Conservation (phyloP, 331 rosid species). For the Prunus yedoensis region DNA sequence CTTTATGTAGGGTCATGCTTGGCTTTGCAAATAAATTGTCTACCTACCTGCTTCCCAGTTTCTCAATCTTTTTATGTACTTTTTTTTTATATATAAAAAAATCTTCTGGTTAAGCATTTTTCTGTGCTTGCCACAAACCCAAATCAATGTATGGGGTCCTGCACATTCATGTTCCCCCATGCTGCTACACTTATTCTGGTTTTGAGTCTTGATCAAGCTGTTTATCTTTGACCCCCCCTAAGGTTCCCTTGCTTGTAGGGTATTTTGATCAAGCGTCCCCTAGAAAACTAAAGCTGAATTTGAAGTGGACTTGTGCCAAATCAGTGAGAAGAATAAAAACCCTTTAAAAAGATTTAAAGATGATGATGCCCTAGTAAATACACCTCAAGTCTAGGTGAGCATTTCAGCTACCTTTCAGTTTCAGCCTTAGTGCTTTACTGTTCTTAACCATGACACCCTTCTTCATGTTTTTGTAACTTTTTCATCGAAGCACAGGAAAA, state of each 20-base stretch:
- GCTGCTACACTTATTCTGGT: not conserved
- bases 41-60: not conserved
- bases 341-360: not conserved
- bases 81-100: not conserved
- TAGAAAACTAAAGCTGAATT: conserved; percentile 16
- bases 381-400: not conserved
- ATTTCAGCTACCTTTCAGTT: not conserved
- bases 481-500: not conserved
- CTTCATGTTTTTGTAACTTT: not conserved
- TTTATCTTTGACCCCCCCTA: conserved; percentile 13
- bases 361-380: not conserved
- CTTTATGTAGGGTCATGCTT: conserved; percentile 19
- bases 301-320: conserved; percentile 18
- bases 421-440: not conserved
- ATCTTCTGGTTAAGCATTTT: not conserved
- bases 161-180: conserved; percentile 4
- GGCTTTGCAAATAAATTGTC: not conserved
- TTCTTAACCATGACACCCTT: not conserved
- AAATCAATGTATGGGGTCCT: not conserved
- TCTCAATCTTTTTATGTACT: not conserved
- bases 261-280: conserved; percentile 16
- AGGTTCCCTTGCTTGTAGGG: conserved; percentile 35
- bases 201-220: conserved; percentile 25
- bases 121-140: not conserved
- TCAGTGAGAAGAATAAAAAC: conserved; percentile 11